Conservation (phyloP, 1,284 basidiomycete genomes). For the Agroathelia rolfsii region DNA sequence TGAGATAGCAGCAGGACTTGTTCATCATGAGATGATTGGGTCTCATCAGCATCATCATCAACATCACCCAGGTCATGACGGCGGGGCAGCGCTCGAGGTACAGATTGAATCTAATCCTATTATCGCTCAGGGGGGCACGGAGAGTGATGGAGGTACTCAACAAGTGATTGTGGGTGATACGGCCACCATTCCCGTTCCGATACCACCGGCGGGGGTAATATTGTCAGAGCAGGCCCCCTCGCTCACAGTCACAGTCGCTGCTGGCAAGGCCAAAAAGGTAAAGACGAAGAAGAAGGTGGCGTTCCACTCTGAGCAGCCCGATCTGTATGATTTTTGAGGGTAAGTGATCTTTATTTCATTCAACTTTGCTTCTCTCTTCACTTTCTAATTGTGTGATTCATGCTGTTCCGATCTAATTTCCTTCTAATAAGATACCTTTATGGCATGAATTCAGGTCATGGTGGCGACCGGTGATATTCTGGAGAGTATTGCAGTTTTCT, state of each 20-base stretch:
- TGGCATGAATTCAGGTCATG: no score
- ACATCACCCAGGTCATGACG: conserved; percentile 9
- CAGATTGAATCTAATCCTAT: conserved; percentile 14
- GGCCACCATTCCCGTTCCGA: no score
- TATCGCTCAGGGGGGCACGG: not conserved
- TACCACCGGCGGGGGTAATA: no score
- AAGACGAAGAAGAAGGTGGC: conserved; percentile 60
- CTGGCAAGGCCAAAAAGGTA: conserved; percentile 25
- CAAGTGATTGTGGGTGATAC: conserved; percentile 17
- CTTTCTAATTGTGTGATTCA: no score
- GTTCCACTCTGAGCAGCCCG: conserved; percentile 58
- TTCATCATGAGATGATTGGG: no score
- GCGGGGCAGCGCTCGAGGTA: conserved; percentile 18
- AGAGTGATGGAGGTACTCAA: conserved; percentile 8
- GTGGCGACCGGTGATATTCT: no score
- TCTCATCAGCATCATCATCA: no score
- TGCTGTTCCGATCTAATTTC: no score
- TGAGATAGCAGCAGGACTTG: conserved; percentile 8
- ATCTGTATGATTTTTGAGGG: conserved; percentile 47
- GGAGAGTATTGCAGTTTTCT: no score
- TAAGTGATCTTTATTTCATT: not conserved
- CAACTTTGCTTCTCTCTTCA: not conserved
- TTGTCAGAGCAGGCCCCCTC: conserved; percentile 3
- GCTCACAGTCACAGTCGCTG: conserved; percentile 8
- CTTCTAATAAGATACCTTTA: no score